Evolutionary conservation across 805 yeast species (phyloP), one percentile per base, ranked within the genome.

Genomic region (Wickerhamiella azyma): DNA sequence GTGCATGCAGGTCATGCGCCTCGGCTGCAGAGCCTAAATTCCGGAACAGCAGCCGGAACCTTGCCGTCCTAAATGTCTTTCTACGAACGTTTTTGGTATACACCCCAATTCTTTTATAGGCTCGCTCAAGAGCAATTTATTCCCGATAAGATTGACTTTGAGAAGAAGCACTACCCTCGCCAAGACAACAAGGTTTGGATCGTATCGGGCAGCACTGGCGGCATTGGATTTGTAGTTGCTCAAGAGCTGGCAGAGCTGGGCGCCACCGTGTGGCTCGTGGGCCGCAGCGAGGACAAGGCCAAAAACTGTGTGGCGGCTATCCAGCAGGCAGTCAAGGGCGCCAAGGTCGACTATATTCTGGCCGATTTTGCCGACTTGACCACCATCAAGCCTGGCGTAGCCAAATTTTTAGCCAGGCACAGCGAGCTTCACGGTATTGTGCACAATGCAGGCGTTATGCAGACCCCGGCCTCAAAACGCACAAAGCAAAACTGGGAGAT

Each of bases 401-500:
- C 39, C 42, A 40, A 40, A 43, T 32, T 56, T 11, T 39, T 49
- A 37, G 19, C 26, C 29, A 26, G 42, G 9, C 41, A 50, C 14
- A 19, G 17, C n/a, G 3, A 11, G 10, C 51, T 55, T 17, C 32
- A 55, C 37, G 59, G 59, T 9, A 41, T 56, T 26, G 42, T 56
- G 18, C 59, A 55, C 48, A 54, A 53, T 32, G 58, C 59, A 11
- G 59, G 59, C 13, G 50, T 52, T 11, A 50, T 54, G 55, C 26
- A 26, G 26, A 41, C 69, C 2, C 67, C 71, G 3, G 42, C 41
- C 21, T 67, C 64, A 0, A 51, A 66, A 8, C 49, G 47, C 21
- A 61, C 74, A 2, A 48, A 56, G 5, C 73, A 71, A 55, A 74
- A 71, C 4, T 66, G 59, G 46, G 75, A 72, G 45, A 42, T 63